Conservation (phyloP, 192 early-diverging fungal species). For the Thoreauomyces humboldtii region DNA sequence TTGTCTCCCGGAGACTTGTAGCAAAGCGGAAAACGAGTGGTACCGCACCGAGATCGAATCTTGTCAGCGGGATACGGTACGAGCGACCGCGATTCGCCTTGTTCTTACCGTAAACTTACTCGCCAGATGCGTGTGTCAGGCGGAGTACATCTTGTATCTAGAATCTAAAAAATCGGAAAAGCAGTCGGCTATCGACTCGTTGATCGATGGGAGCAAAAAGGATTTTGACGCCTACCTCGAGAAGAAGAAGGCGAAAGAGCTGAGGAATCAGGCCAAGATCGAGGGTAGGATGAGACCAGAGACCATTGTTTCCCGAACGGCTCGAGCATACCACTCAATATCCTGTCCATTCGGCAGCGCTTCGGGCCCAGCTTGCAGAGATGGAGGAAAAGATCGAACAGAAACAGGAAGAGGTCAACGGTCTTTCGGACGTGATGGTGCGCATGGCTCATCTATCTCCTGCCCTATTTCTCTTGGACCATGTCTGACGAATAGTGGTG, state of each 20-base stretch:
- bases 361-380: constrained; percentile 16
- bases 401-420: constrained; percentile 47
- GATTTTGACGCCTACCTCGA: constrained; percentile 38
- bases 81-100: not conserved
- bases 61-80: constrained; percentile 45
- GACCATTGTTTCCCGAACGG: not conserved
- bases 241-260: constrained; percentile 27
- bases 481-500: not conserved
- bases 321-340: not conserved
- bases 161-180: constrained; percentile 50
- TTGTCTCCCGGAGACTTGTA: not conserved
- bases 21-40: constrained; percentile 57
- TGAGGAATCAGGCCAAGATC: constrained; percentile 39
- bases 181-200: constrained; percentile 37
- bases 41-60: constrained; percentile 51
- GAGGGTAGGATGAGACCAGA: constrained; percentile 28
- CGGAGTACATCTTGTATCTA: constrained; percentile 51
- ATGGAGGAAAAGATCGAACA: constrained; percentile 41
- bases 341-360: not conserved
- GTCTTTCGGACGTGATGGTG: constrained; percentile 46
- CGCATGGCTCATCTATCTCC: too few relatives aligned
- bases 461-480: not conserved
- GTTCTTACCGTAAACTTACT: not conserved
- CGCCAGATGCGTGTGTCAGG: too few relatives aligned
- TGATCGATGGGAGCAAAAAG: constrained; percentile 38